Evolutionary conservation across 148 eudicot genomes (phyloP), one percentile per base, ranked within the genome.

Genomic region (Vaccinium macrocarpon): DNA sequence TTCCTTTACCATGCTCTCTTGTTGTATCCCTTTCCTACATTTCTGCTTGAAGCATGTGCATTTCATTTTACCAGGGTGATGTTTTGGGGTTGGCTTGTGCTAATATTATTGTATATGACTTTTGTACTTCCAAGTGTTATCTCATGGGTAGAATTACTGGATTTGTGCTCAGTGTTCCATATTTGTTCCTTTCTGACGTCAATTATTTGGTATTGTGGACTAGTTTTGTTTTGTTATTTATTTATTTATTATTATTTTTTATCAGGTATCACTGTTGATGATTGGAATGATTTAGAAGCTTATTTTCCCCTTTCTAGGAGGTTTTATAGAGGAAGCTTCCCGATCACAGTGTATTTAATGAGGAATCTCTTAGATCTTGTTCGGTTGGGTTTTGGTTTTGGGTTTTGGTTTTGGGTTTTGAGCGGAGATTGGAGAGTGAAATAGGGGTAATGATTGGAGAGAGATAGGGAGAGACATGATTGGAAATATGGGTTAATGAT

Each of bases 121-220:
- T 64, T 62, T 81, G 55, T 42, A 48, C 73, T 62, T 62, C 29
- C 38, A 56, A 56, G 56, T 62, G 66, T 61, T 59, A n/a, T n/a
- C 68, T 61, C 5, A 15, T 49, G 42, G 42, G 51, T 15, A 64
- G 49, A 13, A 21, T 48, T 18, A n/a, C 48, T 81, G 2, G 75
- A 15, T 81, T 72, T 35, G 51, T 48, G 23, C 57, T 64, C 48
- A 6, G 18, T 12, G 18, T 62, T 81, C 16, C 27, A 8, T 48
- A 11, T 42, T 38, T 35, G 32, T 80, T 80, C 16, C 23, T 18
- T 8, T 80, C 38, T 25, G 2, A 19, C 14, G 11, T 9, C 38
- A 80, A 18, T 80, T n/a, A n/a, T 80, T 76, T 57, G 70, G 71
- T n/a, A 80, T 80, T 80, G 8, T 35, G 71, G 71, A 59, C 51